Evolutionary conservation across 176 grass and related monocot species (phyloP).

Genomic region (Panicum miliaceum): DNA sequence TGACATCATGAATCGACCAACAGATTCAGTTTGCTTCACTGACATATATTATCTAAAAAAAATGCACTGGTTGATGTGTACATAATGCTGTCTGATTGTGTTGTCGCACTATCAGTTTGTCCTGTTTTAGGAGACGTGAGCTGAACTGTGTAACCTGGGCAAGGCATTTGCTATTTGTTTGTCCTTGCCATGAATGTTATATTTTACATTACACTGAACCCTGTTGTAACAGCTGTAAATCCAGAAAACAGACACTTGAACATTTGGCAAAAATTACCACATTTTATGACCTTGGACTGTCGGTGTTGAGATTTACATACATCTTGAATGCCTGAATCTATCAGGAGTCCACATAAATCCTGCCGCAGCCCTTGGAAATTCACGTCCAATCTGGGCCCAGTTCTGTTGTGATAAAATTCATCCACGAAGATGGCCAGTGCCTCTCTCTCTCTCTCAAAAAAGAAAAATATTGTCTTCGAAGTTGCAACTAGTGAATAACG

Average conservation of each 20-base stretch:
- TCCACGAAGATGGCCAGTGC: too few relatives aligned
- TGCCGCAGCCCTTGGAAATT: neutral
- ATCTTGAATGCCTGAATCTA: neutral
- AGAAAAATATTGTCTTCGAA: too few relatives aligned
- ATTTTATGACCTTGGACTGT: neutral
- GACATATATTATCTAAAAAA: constrained; percentile 23
- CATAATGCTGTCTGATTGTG: constrained; percentile 25
- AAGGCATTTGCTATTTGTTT: constrained; percentile 59
- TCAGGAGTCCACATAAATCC: neutral
- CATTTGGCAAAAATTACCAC: neutral
- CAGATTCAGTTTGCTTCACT: constrained; percentile 1
- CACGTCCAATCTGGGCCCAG: neutral
- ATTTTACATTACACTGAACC: constrained; percentile 30
- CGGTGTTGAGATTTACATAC: neutral
- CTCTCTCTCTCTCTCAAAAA: too few relatives aligned
- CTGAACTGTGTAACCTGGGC: constrained; percentile 38
- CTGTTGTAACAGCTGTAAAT: constrained; percentile 29
- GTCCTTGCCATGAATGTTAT: constrained; percentile 48
- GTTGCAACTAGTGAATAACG: too few relatives aligned
- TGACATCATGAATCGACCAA: constrained; percentile 18
- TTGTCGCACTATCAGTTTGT: neutral
- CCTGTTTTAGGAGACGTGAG: constrained; percentile 6
- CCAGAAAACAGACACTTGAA: neutral
- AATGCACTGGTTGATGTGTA: constrained; percentile 32
- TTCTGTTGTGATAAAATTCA: neutral